A percentile compares a stretch with the other conserved stretches of the same genome.
Conservation (phyloP, 2,329 filamentous ascomycete species). For the Trichoderma semiorbis region DNA sequence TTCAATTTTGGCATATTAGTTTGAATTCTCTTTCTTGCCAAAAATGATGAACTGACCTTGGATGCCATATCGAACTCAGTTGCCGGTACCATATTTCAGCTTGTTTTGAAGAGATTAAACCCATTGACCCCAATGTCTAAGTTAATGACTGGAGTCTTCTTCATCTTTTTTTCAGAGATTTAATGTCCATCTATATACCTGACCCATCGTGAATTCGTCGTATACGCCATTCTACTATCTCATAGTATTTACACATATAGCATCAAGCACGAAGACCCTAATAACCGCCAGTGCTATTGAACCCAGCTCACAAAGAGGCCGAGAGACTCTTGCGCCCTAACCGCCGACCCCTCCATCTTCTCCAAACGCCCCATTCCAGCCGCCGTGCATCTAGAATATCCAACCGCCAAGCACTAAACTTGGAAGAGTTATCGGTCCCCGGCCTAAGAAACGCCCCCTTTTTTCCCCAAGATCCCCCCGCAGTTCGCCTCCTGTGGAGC, state of each 20-base stretch:
- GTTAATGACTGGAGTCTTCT: background rate
- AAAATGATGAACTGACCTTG: background rate
- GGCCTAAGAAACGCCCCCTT: background rate
- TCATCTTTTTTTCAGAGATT: background rate
- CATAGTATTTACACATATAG: background rate
- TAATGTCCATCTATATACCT: background rate
- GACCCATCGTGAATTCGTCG: background rate
- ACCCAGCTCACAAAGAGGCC: background rate
- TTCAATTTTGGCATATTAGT: background rate
- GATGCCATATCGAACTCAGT: background rate
- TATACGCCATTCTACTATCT: background rate
- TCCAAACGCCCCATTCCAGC: background rate
- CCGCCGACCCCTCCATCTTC: background rate
- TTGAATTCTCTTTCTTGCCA: background rate
- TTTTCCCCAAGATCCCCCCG: background rate
- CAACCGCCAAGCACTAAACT: background rate
- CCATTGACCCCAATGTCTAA: background rate
- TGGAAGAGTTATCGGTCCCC: background rate
- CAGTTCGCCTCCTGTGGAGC: background rate
- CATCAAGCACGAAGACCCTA: background rate
- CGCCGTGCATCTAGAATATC: background rate
- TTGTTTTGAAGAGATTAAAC: background rate
- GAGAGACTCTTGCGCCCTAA: conserved; percentile 39
- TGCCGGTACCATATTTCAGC: background rate
- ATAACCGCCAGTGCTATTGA: background rate